Percentiles rank a stretch among this genome's conserved stretches.
phyloP scores from a whole-genome alignment of 2,329 filamentous ascomycete genomes.

The Sporothrix inflata region DNA sequence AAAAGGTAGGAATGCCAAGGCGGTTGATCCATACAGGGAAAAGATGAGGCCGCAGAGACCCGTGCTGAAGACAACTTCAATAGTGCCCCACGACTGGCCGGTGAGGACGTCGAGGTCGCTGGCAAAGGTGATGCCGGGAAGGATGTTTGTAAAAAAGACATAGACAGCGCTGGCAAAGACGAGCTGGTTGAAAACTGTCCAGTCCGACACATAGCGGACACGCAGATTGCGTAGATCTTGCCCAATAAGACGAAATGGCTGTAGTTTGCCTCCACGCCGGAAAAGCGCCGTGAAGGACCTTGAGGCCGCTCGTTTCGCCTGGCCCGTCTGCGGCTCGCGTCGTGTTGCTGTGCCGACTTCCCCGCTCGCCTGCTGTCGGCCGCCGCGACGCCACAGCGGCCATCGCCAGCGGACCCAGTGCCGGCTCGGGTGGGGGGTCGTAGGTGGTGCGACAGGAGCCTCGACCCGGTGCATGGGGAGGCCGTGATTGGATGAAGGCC shows the following conservation, averaged over 20 bases:
- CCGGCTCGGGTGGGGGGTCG: neutral
- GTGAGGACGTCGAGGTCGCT: conserved; percentile 27
- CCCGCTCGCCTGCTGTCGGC: neutral
- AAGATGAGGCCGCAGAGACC: conserved; percentile 28
- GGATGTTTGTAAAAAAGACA: conserved; percentile 29
- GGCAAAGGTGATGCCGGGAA: conserved; percentile 27
- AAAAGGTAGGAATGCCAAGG: neutral
- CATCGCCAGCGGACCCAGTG: neutral
- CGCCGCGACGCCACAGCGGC: neutral
- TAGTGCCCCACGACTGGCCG: conserved; percentile 26
- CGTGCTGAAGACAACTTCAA: conserved; percentile 28
- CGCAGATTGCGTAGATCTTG: conserved; percentile 18
- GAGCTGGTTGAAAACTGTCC: conserved; percentile 28
- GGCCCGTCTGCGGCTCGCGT: neutral
- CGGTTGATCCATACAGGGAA: conserved; percentile 13
- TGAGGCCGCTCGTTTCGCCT: neutral
- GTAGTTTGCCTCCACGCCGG: neutral
- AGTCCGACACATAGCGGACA: conserved; percentile 23
- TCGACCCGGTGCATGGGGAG: conserved; percentile 1
- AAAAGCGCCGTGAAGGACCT: neutral
- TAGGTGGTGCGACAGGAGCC: neutral
- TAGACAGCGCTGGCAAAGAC: conserved; percentile 25
- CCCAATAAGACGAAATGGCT: conserved; percentile 17
- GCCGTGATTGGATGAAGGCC: neutral
- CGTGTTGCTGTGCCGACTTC: neutral